These are phyloP conservation scores for Hyaloperonospora brassicae DNA, from an alignment of 352 stramenopile species.

Conservation along the genomic window DNA sequence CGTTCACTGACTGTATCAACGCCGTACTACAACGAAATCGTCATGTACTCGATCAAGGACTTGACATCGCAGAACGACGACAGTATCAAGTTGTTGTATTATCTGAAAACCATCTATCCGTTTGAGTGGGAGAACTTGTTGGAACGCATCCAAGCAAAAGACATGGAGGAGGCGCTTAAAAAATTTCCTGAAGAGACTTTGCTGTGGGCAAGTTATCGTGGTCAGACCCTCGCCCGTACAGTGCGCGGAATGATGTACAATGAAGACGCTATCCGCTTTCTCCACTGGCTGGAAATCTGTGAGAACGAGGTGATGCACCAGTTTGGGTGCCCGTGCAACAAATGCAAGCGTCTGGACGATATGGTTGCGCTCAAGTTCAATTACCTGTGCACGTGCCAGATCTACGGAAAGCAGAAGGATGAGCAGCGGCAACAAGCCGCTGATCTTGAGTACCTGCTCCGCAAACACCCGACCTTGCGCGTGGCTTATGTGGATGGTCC, in stretches of 20 bases:
- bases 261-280: constrained; percentile 76
- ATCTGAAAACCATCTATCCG: constrained; percentile 86
- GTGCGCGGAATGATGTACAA: constrained; percentile 87
- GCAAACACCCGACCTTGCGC: constrained; percentile 70
- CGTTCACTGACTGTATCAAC: constrained; percentile 75
- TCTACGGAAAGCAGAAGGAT: constrained; percentile 83
- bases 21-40: constrained; percentile 88
- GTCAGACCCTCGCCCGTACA: constrained; percentile 77
- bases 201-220: constrained; percentile 78
- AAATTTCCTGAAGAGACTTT: constrained; percentile 76
- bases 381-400: constrained; percentile 84
- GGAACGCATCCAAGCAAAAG: constrained; percentile 64
- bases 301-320: constrained; percentile 85
- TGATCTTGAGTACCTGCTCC: constrained; percentile 70
- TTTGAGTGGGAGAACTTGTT: constrained; percentile 84
- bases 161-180: constrained; percentile 80
- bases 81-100: constrained; percentile 95
- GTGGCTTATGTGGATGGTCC: constrained; percentile 80
- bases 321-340: constrained; percentile 68
- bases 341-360: constrained; percentile 71
- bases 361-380: constrained; percentile 87
- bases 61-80: constrained; percentile 79
- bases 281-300: constrained; percentile 85
- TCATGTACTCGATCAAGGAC: constrained; percentile 87
- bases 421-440: constrained; percentile 73